Conservation (phyloP, 306 rosid genomes). For the Rosa chinensis region DNA sequence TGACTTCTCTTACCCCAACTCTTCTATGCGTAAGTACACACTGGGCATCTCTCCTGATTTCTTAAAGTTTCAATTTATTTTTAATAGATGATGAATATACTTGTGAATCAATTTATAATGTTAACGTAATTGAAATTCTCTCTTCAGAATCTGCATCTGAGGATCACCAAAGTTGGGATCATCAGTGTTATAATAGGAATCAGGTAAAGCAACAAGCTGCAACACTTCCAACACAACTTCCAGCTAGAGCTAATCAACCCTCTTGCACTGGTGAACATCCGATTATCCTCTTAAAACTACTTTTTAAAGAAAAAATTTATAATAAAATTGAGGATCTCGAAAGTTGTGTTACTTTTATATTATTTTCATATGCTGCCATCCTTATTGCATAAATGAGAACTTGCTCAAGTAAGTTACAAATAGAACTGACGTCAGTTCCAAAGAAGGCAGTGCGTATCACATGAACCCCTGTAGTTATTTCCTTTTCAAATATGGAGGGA, state of each 20-base stretch:
- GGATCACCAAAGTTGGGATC: slow-evolving; percentile 58
- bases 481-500: background rate
- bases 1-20: background rate
- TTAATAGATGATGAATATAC: background rate
- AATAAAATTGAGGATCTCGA: background rate
- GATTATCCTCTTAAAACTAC: slow-evolving; percentile 1
- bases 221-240: slow-evolving; percentile 85
- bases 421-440: background rate
- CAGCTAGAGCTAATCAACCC: slow-evolving; percentile 85
- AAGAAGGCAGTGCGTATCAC: background rate
- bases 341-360: slow-evolving; percentile 1
- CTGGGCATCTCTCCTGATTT: slow-evolving; percentile 16
- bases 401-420: slow-evolving; percentile 5
- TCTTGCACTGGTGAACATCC: slow-evolving; percentile 67
- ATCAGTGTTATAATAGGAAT: slow-evolving; percentile 54
- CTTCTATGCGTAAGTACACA: slow-evolving; percentile 14
- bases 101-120: slow-evolving; percentile 23
- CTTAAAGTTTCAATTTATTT: slow-evolving; percentile 12
- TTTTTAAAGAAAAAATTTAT: slow-evolving; percentile 4
- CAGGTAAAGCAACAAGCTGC: slow-evolving; percentile 49
- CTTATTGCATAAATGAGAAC: background rate
- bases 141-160: slow-evolving; percentile 51
- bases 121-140: slow-evolving; percentile 18
- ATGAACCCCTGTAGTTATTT: background rate
- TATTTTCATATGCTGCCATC: background rate